A percentile compares a stretch with the other conserved stretches of the same genome.
These are phyloP conservation scores for Pezicula neosporulosa DNA, from an alignment of 2,329 filamentous ascomycete species.

Conservation along the genomic window DNA sequence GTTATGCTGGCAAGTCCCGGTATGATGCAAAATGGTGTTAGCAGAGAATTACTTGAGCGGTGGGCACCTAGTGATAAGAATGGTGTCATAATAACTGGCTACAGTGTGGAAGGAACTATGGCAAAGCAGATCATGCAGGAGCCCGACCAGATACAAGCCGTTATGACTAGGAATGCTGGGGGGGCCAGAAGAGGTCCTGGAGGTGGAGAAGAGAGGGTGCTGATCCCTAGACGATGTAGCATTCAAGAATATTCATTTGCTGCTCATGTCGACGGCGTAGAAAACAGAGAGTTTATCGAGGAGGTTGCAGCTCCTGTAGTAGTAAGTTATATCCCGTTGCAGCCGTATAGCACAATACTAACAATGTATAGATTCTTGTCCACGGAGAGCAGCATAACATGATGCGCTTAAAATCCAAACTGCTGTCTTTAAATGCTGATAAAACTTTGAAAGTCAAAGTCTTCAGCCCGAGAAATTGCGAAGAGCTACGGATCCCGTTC, in stretches of 20 bases:
- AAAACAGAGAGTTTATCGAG: conserved; percentile 96
- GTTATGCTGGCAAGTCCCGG: conserved; percentile 97
- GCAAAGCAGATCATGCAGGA: conserved; percentile 93
- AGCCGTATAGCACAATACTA: conserved; percentile 8
- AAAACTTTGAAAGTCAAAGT: conserved; percentile 81
- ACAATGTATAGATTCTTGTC: conserved; percentile 71
- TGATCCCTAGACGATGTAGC: conserved; percentile 89
- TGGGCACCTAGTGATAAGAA: conserved; percentile 98
- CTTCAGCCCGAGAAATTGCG: conserved; percentile 90
- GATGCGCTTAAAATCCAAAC: conserved; percentile 92
- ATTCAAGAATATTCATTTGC: conserved; percentile 95
- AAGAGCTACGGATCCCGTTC: conserved; percentile 93
- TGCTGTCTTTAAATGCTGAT: conserved; percentile 84
- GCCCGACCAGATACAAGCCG: conserved; percentile 88
- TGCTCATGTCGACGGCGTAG: conserved; percentile 91
- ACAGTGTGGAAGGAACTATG: conserved; percentile 98
- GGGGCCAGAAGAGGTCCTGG: conserved; percentile 56
- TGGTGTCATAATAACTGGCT: conserved; percentile 97
- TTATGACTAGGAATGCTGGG: conserved; percentile 74
- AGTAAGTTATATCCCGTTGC: conserved; percentile 52
- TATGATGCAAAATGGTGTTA: conserved; percentile 97
- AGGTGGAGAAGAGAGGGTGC: conserved; percentile 74
- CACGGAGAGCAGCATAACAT: conserved; percentile 98
- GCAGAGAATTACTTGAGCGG: conserved; percentile 84
- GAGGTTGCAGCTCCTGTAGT: conserved; percentile 90